Evolutionary conservation across 1,284 basidiomycete species (phyloP).

Genomic region (Moesziomyces sp.): DNA sequence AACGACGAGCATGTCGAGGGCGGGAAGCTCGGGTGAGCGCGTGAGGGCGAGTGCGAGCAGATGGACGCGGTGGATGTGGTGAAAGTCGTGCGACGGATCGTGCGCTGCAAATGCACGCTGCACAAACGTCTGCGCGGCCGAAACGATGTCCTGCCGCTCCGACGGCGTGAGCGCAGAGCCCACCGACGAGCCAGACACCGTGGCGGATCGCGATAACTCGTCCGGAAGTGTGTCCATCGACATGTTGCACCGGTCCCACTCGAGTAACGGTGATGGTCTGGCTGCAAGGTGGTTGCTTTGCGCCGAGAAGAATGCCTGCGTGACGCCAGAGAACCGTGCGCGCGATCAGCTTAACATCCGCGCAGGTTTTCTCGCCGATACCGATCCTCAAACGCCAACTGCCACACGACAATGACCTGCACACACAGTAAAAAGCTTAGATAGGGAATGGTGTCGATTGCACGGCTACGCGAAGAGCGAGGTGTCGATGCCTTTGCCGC

Average conservation of each 20-base stretch:
- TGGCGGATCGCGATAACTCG: background rate
- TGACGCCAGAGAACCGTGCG: background rate
- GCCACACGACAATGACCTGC: too few species aligned
- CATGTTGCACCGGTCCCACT: background rate
- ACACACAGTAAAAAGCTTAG: background rate
- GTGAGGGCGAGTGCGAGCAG: conserved; percentile 78
- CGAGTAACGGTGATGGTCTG: background rate
- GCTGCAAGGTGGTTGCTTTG: too few species aligned
- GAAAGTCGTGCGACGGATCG: conserved; percentile 88
- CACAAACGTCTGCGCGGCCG: conserved; percentile 24
- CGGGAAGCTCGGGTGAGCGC: conserved; percentile 69
- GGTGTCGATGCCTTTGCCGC: conserved; percentile 35
- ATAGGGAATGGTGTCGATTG: background rate
- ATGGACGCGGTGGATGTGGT: conserved; percentile 87
- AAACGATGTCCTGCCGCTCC: conserved; percentile 11
- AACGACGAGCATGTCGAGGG: conserved; percentile 76
- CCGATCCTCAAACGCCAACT: too few species aligned
- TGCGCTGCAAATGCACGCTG: conserved; percentile 76
- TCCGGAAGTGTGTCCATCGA: conserved; percentile 12
- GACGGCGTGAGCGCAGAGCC: background rate
- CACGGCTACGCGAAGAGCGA: conserved; percentile 34
- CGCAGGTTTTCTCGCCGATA: background rate
- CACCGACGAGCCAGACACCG: background rate
- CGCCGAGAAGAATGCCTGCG: background rate
- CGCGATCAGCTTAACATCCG: background rate